Evolutionary conservation across 768 basidiomycete genomes (phyloP).

Genomic region (Phylloporus sp.): DNA sequence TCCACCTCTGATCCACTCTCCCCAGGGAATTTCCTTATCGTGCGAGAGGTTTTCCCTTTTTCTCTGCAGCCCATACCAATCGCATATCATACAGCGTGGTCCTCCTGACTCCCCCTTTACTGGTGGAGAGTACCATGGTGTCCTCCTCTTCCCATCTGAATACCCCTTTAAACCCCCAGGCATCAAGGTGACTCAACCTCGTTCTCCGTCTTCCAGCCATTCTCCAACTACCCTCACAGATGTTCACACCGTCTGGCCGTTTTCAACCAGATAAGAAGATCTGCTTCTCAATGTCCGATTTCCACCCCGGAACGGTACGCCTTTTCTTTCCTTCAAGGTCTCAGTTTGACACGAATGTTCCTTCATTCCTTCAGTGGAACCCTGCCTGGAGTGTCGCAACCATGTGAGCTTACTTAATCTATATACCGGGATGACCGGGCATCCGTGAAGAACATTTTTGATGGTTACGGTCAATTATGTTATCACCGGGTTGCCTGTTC

Average conservation of each 20-base stretch:
- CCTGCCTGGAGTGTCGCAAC: conserved; percentile 95
- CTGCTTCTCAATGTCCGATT: conserved; percentile 97
- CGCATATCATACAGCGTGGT: conserved; percentile 57
- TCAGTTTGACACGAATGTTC: conserved; percentile 1
- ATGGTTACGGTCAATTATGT: conserved; percentile 12
- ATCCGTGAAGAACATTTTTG: conserved; percentile 9
- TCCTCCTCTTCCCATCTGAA: conserved; percentile 88
- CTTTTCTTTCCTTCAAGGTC: not conserved
- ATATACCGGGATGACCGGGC: conserved; percentile 1
- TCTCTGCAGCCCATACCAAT: conserved; percentile 5
- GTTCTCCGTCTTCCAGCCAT: conserved; percentile 1
- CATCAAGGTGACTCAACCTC: conserved; percentile 69
- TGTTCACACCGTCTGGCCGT: conserved; percentile 87
- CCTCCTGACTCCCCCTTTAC: conserved; percentile 90
- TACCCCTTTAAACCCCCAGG: conserved; percentile 97
- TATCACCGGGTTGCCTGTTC: conserved; percentile 8
- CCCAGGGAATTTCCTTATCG: conserved; percentile 93
- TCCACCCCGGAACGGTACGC: conserved; percentile 82
- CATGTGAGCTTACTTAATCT: conserved; percentile 54
- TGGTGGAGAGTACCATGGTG: conserved; percentile 93
- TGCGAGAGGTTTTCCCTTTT: conserved; percentile 37
- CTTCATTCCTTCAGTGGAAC: conserved; percentile 64
- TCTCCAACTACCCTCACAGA: conserved; percentile 43
- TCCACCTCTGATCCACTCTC: conserved; percentile 7
- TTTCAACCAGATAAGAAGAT: conserved; percentile 94